phyloP scores from a whole-genome alignment of 192 early-diverging fungal genomes.

The Kappamyces sp. region DNA sequence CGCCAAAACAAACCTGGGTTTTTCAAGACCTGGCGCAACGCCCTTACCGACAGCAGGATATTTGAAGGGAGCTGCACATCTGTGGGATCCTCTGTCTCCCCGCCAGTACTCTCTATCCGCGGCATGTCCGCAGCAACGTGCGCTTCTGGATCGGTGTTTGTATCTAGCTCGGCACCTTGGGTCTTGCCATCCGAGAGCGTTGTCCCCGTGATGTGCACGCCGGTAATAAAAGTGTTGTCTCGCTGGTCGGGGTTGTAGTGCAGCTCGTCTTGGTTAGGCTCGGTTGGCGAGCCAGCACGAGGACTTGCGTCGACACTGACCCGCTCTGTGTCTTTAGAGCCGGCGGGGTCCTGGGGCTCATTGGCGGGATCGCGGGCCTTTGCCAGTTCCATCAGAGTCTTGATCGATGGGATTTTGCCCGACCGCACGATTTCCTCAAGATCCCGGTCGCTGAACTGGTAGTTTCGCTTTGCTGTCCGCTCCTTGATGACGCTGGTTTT shows the following conservation, averaged over 20 bases:
- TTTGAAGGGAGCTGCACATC: constrained; percentile 20
- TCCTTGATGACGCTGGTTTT: constrained; percentile 19
- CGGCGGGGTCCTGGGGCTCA: neutral
- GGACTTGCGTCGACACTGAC: constrained; percentile 3
- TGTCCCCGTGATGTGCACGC: constrained; percentile 48
- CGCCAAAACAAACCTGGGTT: constrained; percentile 40
- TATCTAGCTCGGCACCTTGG: constrained; percentile 6
- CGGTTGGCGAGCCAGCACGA: neutral
- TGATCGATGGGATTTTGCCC: constrained; percentile 35
- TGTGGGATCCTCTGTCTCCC: neutral
- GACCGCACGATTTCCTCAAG: constrained; percentile 37
- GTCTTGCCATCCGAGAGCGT: neutral
- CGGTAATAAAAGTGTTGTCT: constrained; percentile 48
- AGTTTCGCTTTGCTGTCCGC: constrained; percentile 27
- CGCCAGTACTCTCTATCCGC: constrained; percentile 7
- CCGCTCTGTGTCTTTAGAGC: constrained; percentile 3
- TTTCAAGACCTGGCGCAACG: constrained; percentile 38
- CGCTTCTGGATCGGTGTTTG: constrained; percentile 5
- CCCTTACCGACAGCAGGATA: constrained; percentile 38
- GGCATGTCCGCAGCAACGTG: neutral
- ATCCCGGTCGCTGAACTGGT: constrained; percentile 45
- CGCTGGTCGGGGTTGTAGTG: constrained; percentile 32
- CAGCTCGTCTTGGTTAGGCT: constrained; percentile 11
- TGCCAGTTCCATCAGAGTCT: constrained; percentile 31
- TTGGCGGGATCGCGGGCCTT: constrained; percentile 10